Percentiles rank a stretch among this genome's conserved stretches.
phyloP scores from a whole-genome alignment of 768 basidiomycete genomes.

The Tephrocybe rancida region DNA sequence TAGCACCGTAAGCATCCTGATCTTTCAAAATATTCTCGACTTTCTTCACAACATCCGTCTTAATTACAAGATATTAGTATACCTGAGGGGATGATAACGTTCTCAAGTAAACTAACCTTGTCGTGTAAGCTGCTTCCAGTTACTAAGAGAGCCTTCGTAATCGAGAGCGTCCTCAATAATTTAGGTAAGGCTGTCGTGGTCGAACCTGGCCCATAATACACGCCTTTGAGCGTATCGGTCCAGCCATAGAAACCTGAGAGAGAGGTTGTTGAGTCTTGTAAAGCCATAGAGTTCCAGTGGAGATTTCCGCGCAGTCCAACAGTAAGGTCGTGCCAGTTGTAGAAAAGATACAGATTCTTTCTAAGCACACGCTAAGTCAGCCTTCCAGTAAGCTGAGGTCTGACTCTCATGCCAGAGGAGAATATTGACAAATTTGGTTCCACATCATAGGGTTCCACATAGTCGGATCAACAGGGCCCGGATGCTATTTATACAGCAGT shows the following conservation, averaged over 20 bases:
- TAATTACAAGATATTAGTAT: not conserved
- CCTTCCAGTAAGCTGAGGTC: too few relatives aligned
- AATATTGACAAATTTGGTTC: too few relatives aligned
- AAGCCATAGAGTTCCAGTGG: conserved; percentile 16
- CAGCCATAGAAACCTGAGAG: conserved; percentile 63
- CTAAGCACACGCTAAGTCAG: too few relatives aligned
- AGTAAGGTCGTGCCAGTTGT: too few relatives aligned
- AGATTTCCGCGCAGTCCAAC: too few relatives aligned
- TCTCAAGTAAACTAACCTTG: too few relatives aligned
- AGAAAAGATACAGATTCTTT: too few relatives aligned
- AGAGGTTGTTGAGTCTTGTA: conserved; percentile 16
- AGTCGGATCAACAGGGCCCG: too few relatives aligned
- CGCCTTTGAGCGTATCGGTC: conserved; percentile 65
- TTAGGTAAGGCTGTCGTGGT: conserved; percentile 63
- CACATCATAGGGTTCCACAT: too few relatives aligned
- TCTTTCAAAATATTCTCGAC: conserved; percentile 60
- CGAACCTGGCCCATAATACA: conserved; percentile 78
- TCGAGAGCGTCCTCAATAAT: conserved; percentile 54
- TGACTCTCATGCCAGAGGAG: too few relatives aligned
- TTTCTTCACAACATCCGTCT: conserved; percentile 64
- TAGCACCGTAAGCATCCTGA: conserved; percentile 60
- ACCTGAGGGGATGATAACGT: too few relatives aligned
- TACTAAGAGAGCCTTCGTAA: conserved; percentile 67
- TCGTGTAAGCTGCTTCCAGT: conserved; percentile 64
- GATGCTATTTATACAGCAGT: too few relatives aligned